Conservation (phyloP, 2,329 filamentous ascomycete species). For the Trichophyton benhamiae region DNA sequence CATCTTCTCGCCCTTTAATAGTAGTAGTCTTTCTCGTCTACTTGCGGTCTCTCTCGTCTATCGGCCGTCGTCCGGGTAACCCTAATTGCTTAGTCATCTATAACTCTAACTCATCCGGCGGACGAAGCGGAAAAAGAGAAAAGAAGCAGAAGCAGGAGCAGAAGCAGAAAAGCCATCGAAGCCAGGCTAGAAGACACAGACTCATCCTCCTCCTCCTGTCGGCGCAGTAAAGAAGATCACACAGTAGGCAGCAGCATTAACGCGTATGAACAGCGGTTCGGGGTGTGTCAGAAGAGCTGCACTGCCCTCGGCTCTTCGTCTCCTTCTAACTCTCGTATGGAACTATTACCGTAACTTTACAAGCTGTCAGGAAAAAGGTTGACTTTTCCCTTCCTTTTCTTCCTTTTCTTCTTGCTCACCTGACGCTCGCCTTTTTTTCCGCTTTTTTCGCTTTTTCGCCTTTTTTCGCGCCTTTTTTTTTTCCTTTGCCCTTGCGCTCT, state of each 20-base stretch:
- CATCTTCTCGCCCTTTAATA: neutral
- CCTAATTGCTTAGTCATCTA: neutral
- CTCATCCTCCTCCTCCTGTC: too few species aligned
- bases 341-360: neutral
- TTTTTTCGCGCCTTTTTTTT: neutral
- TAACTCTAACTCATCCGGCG: neutral
- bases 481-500: too few species aligned
- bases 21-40: neutral
- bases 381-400: neutral
- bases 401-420: neutral
- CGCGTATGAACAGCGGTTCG: too few species aligned
- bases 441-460: neutral
- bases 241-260: too few species aligned
- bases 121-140: neutral
- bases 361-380: neutral
- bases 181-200: too few species aligned
- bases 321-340: too few species aligned
- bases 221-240: neutral
- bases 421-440: neutral
- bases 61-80: neutral
- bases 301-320: too few species aligned
- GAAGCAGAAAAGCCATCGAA: neutral
- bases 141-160: neutral
- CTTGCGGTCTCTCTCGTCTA: neutral
- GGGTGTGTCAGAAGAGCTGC: too few species aligned